These are phyloP conservation scores for Solanum piurae DNA, from an alignment of 257 asterid species.

Conservation along the genomic window DNA sequence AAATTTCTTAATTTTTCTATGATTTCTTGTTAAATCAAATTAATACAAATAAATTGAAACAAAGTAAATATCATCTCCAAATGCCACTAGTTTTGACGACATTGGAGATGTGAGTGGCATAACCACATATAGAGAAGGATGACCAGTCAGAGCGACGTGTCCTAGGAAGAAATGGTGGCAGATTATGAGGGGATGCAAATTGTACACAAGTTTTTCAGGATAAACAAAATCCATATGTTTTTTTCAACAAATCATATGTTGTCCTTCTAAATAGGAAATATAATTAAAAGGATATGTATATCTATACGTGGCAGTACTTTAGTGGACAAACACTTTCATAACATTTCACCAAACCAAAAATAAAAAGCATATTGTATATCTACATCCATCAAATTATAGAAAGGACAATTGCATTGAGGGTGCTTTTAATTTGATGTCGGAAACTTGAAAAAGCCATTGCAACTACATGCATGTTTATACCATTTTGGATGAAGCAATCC, in stretches of 20 bases:
- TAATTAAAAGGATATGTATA: not conserved
- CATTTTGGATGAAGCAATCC: not conserved
- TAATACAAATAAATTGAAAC: too few species aligned
- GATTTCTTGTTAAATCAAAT: not conserved
- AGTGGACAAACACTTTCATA: not conserved
- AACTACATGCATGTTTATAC: not conserved
- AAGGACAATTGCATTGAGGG: not conserved
- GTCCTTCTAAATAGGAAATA: not conserved
- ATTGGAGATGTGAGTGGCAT: too few species aligned
- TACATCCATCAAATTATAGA: not conserved
- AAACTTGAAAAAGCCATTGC: not conserved
- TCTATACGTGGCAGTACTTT: not conserved
- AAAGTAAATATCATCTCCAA: not conserved
- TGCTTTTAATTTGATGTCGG: not conserved
- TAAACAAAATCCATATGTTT: not conserved
- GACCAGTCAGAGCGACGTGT: not conserved
- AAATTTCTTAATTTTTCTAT: too few species aligned
- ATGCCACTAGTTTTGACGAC: not conserved
- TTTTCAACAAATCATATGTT: not conserved
- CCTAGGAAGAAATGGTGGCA: not conserved
- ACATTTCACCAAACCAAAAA: not conserved
- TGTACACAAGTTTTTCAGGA: not conserved
- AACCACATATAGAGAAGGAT: too few species aligned
- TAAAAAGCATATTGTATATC: not conserved
- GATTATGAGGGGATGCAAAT: not conserved